A percentile compares a stretch with the other conserved stretches of the same genome.
These are phyloP conservation scores for Aphanocladium album DNA, from an alignment of 2,329 filamentous ascomycete genomes.

Conservation along the genomic window DNA sequence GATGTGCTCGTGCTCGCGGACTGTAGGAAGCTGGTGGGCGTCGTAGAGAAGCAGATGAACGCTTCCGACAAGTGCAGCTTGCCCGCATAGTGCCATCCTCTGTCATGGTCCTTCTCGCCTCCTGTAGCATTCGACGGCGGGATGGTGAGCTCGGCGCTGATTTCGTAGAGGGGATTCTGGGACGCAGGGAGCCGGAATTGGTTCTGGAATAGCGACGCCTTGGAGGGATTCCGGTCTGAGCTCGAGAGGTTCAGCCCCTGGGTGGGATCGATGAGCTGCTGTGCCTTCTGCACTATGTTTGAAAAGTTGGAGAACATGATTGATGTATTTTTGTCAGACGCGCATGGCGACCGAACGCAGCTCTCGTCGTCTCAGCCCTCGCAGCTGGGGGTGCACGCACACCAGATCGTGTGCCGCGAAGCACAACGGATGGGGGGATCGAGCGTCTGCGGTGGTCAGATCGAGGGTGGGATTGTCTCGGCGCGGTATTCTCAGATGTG, in stretches of 20 bases:
- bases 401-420: neutral
- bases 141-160: constrained; percentile 91
- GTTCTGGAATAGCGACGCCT: constrained; percentile 86
- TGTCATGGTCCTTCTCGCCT: constrained; percentile 65
- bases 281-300: constrained; percentile 90
- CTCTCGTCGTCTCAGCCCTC: constrained; percentile 1
- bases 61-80: constrained; percentile 91
- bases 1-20: constrained; percentile 75
- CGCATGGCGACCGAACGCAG: constrained; percentile 11
- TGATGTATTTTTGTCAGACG: constrained; percentile 8
- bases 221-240: constrained; percentile 78
- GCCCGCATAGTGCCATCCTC: constrained; percentile 84
- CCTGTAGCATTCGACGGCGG: constrained; percentile 65
- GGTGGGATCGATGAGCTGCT: constrained; percentile 88
- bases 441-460: neutral
- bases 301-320: constrained; percentile 59
- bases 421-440: neutral
- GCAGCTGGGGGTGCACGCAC: neutral
- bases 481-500: neutral
- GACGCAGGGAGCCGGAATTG: constrained; percentile 93
- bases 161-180: constrained; percentile 92
- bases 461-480: neutral
- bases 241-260: constrained; percentile 68
- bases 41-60: constrained; percentile 95
- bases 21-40: constrained; percentile 78